Evolutionary conservation across 1,139 yeast species (phyloP).

Genomic region (Sugiyamaella neomexicana): DNA sequence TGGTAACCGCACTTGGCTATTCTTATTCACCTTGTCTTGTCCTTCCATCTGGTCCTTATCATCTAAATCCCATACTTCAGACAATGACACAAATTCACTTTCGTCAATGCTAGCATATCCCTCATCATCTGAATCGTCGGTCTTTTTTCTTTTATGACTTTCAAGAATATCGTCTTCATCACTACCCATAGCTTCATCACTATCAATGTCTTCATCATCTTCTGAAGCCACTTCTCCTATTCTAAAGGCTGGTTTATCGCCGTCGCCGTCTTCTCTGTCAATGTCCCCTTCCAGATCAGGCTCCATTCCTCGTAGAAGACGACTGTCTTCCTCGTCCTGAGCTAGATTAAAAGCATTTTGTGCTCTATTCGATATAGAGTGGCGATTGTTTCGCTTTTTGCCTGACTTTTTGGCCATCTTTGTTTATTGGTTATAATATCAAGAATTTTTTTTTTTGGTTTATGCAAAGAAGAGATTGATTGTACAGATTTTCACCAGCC

Average conservation of each 20-base stretch:
- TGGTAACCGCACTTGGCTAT: conserved; percentile 1
- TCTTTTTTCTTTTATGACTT: conserved; percentile 26
- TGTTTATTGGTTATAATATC: neutral
- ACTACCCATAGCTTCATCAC: conserved; percentile 46
- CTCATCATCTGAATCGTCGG: conserved; percentile 41
- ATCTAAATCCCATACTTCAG: conserved; percentile 88
- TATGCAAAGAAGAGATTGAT: neutral
- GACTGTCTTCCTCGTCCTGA: conserved; percentile 28
- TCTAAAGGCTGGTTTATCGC: conserved; percentile 33
- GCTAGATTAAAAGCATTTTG: conserved; percentile 55
- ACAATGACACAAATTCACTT: conserved; percentile 66
- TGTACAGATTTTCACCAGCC: conserved; percentile 1
- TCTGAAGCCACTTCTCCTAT: conserved; percentile 37
- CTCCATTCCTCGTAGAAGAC: conserved; percentile 37
- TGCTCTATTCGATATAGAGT: conserved; percentile 29
- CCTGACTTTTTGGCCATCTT: conserved; percentile 18
- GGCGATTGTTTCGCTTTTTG: conserved; percentile 19
- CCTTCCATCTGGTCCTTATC: conserved; percentile 43
- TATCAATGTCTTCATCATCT: conserved; percentile 47
- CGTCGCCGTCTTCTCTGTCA: conserved; percentile 30
- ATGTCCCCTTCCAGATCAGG: conserved; percentile 38
- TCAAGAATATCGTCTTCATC: conserved; percentile 36
- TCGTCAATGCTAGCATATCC: conserved; percentile 60
- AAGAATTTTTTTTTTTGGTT: conserved; percentile 8
- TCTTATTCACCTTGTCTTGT: conserved; percentile 10